Conservation (phyloP, 2,329 filamentous ascomycete genomes). For the Penicillium sclerotigenum region DNA sequence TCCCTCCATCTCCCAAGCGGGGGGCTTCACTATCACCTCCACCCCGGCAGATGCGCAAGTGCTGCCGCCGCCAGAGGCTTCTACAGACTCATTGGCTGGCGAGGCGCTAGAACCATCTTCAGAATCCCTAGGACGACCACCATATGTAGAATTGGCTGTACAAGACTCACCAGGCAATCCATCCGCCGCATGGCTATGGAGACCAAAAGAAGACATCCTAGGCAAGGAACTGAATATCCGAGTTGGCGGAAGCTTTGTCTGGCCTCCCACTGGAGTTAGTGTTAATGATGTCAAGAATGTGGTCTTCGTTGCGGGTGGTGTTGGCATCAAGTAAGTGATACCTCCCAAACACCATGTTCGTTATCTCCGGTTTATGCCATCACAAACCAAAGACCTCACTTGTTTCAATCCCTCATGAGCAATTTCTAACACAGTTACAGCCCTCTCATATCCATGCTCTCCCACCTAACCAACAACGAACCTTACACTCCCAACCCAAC, state of each 20-base stretch:
- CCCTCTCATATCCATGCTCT: constrained; percentile 71
- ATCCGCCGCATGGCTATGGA: constrained; percentile 74
- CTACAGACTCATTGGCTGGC: constrained; percentile 14
- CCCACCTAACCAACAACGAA: constrained; percentile 48
- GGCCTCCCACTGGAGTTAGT: constrained; percentile 57
- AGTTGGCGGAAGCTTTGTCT: constrained; percentile 77
- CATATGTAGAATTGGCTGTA: constrained; percentile 74
- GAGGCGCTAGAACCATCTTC: constrained; percentile 23
- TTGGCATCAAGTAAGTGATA: constrained; percentile 68
- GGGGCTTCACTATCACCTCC: constrained; percentile 86
- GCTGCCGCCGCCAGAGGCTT: constrained; percentile 26
- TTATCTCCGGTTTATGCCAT: not conserved
- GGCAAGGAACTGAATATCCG: constrained; percentile 61
- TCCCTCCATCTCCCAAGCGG: constrained; percentile 65
- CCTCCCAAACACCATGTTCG: not conserved
- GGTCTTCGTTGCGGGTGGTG: constrained; percentile 75
- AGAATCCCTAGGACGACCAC: constrained; percentile 28
- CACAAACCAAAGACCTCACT: not conserved
- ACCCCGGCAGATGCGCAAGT: constrained; percentile 56
- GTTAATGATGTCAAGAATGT: constrained; percentile 52
- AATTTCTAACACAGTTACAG: constrained; percentile 32
- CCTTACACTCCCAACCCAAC: constrained; percentile 43
- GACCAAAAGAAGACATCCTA: constrained; percentile 53
- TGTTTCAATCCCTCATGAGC: not conserved
- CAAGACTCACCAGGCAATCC: constrained; percentile 69